Conservation (phyloP, 768 basidiomycete species). For the Podaxis rugospora region DNA sequence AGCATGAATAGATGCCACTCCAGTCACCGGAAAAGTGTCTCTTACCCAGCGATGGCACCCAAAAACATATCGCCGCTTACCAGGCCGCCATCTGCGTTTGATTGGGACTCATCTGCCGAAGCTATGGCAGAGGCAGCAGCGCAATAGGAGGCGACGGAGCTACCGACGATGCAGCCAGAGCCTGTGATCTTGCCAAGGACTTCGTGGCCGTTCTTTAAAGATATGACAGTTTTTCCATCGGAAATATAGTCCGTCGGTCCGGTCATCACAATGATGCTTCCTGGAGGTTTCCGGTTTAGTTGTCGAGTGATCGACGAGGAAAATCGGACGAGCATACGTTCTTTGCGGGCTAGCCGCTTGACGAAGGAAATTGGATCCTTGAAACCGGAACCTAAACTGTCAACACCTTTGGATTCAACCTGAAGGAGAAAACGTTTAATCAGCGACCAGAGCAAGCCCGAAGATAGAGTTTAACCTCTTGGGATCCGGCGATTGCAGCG, state of each 20-base stretch:
- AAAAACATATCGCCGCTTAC: conserved; percentile 76
- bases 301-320: not conserved
- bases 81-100: conserved; percentile 34
- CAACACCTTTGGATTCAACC: conserved; percentile 81
- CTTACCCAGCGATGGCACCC: conserved; percentile 75
- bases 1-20: not conserved
- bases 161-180: conserved; percentile 82
- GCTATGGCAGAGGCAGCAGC: conserved; percentile 43
- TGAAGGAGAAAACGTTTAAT: conserved; percentile 19
- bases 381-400: conserved; percentile 77
- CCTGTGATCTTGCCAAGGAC: conserved; percentile 82
- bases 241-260: conserved; percentile 81
- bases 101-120: conserved; percentile 28
- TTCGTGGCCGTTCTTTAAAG: conserved; percentile 68
- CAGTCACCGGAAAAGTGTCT: conserved; percentile 1
- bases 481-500: conserved; percentile 68
- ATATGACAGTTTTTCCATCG: conserved; percentile 69
- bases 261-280: conserved; percentile 77
- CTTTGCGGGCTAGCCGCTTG: conserved; percentile 59
- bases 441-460: not conserved
- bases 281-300: conserved; percentile 30
- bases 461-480: conserved; percentile 46
- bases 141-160: conserved; percentile 75
- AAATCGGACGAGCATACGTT: conserved; percentile 49
- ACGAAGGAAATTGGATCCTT: conserved; percentile 71